phyloP scores from a whole-genome alignment of 345 rosid species.

The Moricandia arvensis region DNA sequence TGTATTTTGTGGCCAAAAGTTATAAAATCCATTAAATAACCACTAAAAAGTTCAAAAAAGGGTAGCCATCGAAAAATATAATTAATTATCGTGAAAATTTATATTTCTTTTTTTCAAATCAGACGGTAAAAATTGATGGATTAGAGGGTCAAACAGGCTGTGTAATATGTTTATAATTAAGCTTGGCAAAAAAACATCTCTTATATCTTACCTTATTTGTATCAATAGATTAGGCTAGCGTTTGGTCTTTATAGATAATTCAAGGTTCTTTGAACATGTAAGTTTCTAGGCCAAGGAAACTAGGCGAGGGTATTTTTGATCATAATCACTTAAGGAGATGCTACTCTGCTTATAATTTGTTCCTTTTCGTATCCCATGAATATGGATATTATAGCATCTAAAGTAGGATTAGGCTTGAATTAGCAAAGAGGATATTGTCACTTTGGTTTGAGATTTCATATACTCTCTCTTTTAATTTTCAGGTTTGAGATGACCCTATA shows the following conservation, averaged over 20 bases:
- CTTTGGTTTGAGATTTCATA: not conserved
- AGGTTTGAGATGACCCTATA: slow-evolving; percentile 97
- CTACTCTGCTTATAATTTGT: too few relatives aligned
- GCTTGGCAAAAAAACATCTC: not conserved
- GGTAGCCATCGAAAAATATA: not conserved
- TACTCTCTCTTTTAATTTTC: not conserved
- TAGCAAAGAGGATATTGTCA: too few relatives aligned
- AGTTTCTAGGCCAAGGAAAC: too few relatives aligned
- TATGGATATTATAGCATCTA: too few relatives aligned
- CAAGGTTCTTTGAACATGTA: too few relatives aligned
- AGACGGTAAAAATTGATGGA: not conserved
- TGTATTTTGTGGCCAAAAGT: not conserved
- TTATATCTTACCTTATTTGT: not conserved
- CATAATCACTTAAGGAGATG: slow-evolving; percentile 56
- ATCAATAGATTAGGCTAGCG: too few relatives aligned
- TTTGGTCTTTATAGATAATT: too few relatives aligned
- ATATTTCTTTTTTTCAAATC: too few relatives aligned
- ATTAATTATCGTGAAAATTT: too few relatives aligned
- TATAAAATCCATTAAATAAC: not conserved
- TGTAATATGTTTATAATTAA: not conserved
- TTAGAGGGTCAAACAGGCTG: not conserved
- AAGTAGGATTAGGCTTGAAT: too few relatives aligned
- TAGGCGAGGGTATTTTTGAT: too few relatives aligned
- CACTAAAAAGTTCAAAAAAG: not conserved
- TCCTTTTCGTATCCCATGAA: too few relatives aligned